A percentile compares a stretch with the other conserved stretches of the same genome.
These are phyloP conservation scores for Trichomonas tenax DNA, from an alignment of 208 protist species.

Conservation along the genomic window DNA sequence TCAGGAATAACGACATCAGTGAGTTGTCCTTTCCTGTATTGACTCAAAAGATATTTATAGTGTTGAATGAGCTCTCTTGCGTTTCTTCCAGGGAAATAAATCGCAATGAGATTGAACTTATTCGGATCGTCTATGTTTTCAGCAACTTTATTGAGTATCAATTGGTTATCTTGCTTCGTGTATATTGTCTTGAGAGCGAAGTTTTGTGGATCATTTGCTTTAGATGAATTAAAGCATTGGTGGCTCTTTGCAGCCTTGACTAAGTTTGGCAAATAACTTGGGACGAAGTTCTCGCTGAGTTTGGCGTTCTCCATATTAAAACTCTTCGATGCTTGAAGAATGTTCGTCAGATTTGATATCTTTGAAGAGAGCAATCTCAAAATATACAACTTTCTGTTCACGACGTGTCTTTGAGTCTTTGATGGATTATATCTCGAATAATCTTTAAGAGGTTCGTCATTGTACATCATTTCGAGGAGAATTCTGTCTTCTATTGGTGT, in stretches of 20 bases:
- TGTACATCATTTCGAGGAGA: background rate
- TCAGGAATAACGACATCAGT: background rate
- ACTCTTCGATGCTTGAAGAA: background rate
- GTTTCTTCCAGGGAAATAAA: background rate
- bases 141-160: background rate
- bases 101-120: background rate
- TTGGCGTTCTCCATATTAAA: background rate
- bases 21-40: background rate
- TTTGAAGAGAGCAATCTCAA: background rate
- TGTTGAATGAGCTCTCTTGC: background rate
- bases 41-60: background rate
- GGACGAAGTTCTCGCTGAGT: background rate
- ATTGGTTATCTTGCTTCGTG: background rate
- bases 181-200: background rate
- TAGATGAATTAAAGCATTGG: background rate
- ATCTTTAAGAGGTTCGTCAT: background rate
- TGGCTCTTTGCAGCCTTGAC: background rate
- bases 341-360: background rate
- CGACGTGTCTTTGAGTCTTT: background rate
- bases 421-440: background rate
- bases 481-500: background rate
- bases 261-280: background rate
- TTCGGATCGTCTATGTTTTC: background rate
- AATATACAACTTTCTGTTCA: background rate
- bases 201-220: background rate